Evolutionary conservation across 805 yeast species (phyloP).

Genomic region (Ogataea allantospora): DNA sequence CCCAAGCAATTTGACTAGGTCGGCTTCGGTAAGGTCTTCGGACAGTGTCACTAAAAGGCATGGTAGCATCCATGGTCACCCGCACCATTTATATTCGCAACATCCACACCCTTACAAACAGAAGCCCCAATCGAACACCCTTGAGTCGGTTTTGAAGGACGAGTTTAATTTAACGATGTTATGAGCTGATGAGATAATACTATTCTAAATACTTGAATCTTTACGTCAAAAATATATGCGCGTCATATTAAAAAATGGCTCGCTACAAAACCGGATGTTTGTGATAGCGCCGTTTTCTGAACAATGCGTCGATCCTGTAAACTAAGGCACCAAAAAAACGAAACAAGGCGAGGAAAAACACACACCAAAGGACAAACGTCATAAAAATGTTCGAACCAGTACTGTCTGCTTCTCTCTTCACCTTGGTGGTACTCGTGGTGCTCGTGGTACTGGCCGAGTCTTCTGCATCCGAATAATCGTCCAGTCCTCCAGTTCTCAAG

Average conservation of each 20-base stretch:
- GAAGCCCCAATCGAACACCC: slow-evolving; percentile 11
- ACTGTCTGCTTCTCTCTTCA: slow-evolving; percentile 23
- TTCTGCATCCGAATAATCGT: slow-evolving; percentile 32
- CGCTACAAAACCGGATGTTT: slow-evolving; percentile 8
- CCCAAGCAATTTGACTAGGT: slow-evolving; percentile 19
- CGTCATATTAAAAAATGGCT: not conserved
- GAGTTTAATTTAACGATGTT: slow-evolving; percentile 9
- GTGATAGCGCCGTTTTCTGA: slow-evolving; percentile 25
- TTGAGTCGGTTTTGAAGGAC: slow-evolving; percentile 13
- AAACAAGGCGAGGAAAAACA: slow-evolving; percentile 80
- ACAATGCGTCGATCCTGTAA: slow-evolving; percentile 36
- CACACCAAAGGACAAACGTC: slow-evolving; percentile 86
- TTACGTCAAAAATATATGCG: not conserved
- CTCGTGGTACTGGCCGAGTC: slow-evolving; percentile 18
- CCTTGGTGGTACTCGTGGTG: too few species aligned
- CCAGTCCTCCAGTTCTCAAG: slow-evolving; percentile 77
- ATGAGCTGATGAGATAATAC: not conserved
- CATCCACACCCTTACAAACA: slow-evolving; percentile 29
- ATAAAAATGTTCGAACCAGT: slow-evolving; percentile 50
- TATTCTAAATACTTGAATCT: not conserved
- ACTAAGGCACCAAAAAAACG: slow-evolving; percentile 71
- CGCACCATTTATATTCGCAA: slow-evolving; percentile 18
- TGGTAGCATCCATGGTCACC: slow-evolving; percentile 12
- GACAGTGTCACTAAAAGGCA: slow-evolving; percentile 13
- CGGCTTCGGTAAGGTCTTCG: slow-evolving; percentile 17